Conservation (phyloP, 805 yeast species). For the Maudiozyma serrabonitensis region DNA sequence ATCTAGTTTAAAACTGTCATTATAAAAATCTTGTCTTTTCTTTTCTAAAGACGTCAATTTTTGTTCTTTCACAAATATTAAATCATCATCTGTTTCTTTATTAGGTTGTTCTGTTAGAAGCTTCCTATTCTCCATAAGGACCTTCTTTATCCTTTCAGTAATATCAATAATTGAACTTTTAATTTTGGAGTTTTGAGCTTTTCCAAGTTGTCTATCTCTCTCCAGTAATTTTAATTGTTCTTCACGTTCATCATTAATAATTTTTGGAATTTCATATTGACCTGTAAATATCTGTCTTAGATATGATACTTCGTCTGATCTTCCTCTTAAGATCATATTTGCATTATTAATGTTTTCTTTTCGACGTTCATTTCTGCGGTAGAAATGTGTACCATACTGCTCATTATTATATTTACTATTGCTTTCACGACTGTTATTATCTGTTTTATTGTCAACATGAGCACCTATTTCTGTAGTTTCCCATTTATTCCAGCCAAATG, state of each 20-base stretch:
- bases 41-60: conserved; percentile 20
- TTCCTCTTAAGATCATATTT: conserved; percentile 9
- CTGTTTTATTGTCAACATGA: background rate
- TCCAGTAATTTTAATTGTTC: conserved; percentile 17
- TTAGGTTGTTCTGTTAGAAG: background rate
- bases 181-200: conserved; percentile 3
- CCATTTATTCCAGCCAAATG: conserved; percentile 24
- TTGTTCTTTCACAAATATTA: conserved; percentile 22
- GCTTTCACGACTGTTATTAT: too few species aligned
- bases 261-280: conserved; percentile 28
- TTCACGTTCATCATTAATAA: conserved; percentile 19
- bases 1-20: conserved; percentile 18
- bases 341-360: conserved; percentile 5
- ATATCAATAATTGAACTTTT: conserved; percentile 18
- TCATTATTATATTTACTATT: background rate
- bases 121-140: conserved; percentile 10
- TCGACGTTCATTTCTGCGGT: conserved; percentile 12
- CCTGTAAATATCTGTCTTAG: conserved; percentile 29
- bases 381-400: conserved; percentile 32
- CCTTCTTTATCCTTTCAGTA: conserved; percentile 22
- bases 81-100: conserved; percentile 14
- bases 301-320: conserved; percentile 23
- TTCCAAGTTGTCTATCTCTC: conserved; percentile 9
- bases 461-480: conserved; percentile 24
- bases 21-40: conserved; percentile 15